These are phyloP conservation scores for Debaryomycetaceae sp. DNA, from an alignment of 1,139 yeast genomes.

Conservation along the genomic window DNA sequence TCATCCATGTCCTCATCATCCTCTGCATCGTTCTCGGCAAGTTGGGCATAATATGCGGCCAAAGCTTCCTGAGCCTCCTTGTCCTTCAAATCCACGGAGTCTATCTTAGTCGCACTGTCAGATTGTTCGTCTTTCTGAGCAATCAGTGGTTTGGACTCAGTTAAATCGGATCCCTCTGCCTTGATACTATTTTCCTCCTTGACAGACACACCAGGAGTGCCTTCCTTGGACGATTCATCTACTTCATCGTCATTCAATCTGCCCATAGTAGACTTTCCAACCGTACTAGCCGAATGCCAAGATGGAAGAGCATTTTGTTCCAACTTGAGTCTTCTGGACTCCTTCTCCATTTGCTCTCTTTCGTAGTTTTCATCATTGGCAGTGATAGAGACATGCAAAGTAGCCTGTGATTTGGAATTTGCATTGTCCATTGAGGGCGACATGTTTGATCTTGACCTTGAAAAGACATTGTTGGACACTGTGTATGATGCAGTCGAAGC, in stretches of 20 bases:
- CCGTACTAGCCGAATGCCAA: conserved; percentile 92
- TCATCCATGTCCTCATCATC: conserved; percentile 65
- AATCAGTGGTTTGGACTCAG: conserved; percentile 4
- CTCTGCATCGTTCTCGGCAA: conserved; percentile 60
- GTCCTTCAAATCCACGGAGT: conserved; percentile 40
- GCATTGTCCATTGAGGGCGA: conserved; percentile 34
- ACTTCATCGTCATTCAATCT: conserved; percentile 46
- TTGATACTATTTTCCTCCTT: conserved; percentile 8
- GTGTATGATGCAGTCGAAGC: conserved; percentile 62
- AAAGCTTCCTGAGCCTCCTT: conserved; percentile 73
- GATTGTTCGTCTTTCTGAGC: conserved; percentile 6
- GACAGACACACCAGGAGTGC: conserved; percentile 13
- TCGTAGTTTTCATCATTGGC: conserved; percentile 82
- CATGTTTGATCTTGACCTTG: conserved; percentile 28
- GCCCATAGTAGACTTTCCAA: conserved; percentile 56
- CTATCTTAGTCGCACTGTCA: conserved; percentile 8
- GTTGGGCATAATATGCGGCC: conserved; percentile 74
- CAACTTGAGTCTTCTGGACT: conserved; percentile 67
- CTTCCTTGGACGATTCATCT: conserved; percentile 12
- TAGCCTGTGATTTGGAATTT: conserved; percentile 56
- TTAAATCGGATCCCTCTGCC: conserved; percentile 5
- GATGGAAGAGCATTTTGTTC: conserved; percentile 94
- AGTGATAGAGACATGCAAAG: conserved; percentile 86
- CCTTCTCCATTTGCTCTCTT: conserved; percentile 63
- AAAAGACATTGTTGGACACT: conserved; percentile 32